Percentiles rank a stretch among this genome's conserved stretches.
Evolutionary conservation across 768 basidiomycete genomes (phyloP).

Genomic region (Phylloporus rhodoxanthus): DNA sequence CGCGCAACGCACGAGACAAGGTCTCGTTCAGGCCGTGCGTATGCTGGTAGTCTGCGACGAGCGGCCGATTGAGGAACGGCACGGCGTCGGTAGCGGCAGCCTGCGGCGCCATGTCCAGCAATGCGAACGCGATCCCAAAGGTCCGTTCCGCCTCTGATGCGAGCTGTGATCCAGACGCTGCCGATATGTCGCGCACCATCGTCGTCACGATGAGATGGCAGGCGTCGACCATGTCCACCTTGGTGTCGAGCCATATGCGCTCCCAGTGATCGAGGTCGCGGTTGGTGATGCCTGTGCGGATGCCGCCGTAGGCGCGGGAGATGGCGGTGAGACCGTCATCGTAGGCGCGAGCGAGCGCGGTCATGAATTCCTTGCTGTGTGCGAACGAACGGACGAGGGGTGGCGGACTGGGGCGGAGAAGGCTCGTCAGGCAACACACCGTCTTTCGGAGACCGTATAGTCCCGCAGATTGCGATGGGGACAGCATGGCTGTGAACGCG

Average conservation of each 20-base stretch:
- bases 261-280: conserved; percentile 59
- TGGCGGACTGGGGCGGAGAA: conserved; percentile 48
- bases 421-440: conserved; percentile 47
- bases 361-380: conserved; percentile 44
- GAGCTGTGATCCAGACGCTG: conserved; percentile 38
- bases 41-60: conserved; percentile 69
- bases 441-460: conserved; percentile 63
- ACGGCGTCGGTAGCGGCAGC: conserved; percentile 21
- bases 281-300: conserved; percentile 24
- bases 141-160: conserved; percentile 46
- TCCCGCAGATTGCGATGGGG: conserved; percentile 40
- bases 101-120: conserved; percentile 42
- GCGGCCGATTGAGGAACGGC: conserved; percentile 61
- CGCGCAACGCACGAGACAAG: conserved; percentile 41
- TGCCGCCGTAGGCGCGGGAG: conserved; percentile 58
- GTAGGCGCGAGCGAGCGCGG: conserved; percentile 56
- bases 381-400: conserved; percentile 48
- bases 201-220: conserved; percentile 56
- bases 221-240: conserved; percentile 63
- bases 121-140: conserved; percentile 53
- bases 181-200: conserved; percentile 44
- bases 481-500: conserved; percentile 46
- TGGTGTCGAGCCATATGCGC: conserved; percentile 63
- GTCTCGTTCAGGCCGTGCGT: conserved; percentile 53
- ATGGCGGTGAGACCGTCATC: conserved; percentile 50